Evolutionary conservation across 2,329 filamentous ascomycete species (phyloP), one percentile per base, ranked within the genome.

Genomic region (Colletotrichum lini): DNA sequence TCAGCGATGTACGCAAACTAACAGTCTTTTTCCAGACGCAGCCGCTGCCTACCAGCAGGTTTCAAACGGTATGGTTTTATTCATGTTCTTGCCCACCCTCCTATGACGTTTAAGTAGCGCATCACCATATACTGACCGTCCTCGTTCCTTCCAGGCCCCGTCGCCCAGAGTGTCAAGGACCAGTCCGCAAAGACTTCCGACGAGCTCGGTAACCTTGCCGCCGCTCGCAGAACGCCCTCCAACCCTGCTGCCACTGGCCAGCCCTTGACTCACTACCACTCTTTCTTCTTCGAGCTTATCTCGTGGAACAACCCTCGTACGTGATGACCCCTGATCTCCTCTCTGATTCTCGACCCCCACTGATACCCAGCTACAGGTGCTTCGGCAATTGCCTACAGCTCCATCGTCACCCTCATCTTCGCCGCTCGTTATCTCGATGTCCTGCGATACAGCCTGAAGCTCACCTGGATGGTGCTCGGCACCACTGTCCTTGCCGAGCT

Each of bases 281-380:
- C 90, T 18, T 89, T 92, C 82, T 93, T 93, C 82, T 88, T 87
- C 61, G 89, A 91, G 80, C 85, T 93, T 68, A 84, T 93, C 73
- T 92, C 90, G 75, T 93, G 91, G 90, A 86, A 91, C 78, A 90
- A 91, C 79, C 90, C 90, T 78, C 88, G 90, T 90, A 85, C 78
- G 88, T 85, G 35, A 38, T 35, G 40, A 45, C 42, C 18, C 38
- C n/a, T 3, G 12, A 15, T 13, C 40, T 47, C 57, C 60, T 40
- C 42, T 26, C 2, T 21, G 35, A 38, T 23, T 18, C 49, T 47
- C 59, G 42, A 58, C 42, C 59, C 54, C 70, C 49, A 62, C 67
- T 73, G 53, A 73, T 61, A 65, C 23, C 21, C 44, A 50, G 42
- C 40, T 62, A 73, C 75, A 91, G 90, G 88, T 76, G 90, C 90